phyloP scores from a whole-genome alignment of 129 eudicot genomes.

The sunflower (Helianthus annuus) region HanXRQr2.0-SUNRISE NC_035434.2:163337329-163337828 shows the following conservation, averaged over 20 bases:
- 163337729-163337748: not conserved
- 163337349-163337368: too few species aligned
- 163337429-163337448: too few species aligned
- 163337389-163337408: too few species aligned
- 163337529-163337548: too few species aligned
- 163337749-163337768: constrained; percentile 9
- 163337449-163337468: too few species aligned
- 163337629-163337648: constrained; percentile 5
- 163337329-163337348: too few species aligned
- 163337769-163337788: not conserved
- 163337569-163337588: not conserved
- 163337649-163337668: not conserved
- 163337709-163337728: not conserved
- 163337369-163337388: too few species aligned
- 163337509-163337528: not conserved
- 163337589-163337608: not conserved
- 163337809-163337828: not conserved
- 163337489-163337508: constrained; percentile 7
- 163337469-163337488: not conserved
- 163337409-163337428: too few species aligned
- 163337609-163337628: constrained; percentile 1
- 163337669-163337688: not conserved
- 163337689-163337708: constrained; percentile 8
- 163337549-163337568: not conserved
- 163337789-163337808: not conserved